These are phyloP conservation scores for Simmondsia chinensis DNA, from an alignment of 148 eudicot species.

Conservation along the genomic window DNA sequence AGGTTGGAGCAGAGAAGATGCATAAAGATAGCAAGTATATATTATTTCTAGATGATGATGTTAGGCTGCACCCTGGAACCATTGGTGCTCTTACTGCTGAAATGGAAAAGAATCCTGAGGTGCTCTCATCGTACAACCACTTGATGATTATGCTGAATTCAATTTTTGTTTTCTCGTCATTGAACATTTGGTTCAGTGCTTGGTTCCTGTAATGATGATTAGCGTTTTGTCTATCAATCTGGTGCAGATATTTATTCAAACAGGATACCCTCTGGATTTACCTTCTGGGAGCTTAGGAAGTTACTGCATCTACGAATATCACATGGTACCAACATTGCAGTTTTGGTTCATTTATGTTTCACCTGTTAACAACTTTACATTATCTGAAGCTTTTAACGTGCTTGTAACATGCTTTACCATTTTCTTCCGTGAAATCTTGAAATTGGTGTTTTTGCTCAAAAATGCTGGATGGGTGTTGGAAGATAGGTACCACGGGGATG, in stretches of 20 bases:
- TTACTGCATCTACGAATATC: conserved; percentile 94
- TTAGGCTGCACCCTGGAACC: conserved; percentile 94
- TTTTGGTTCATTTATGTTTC: no score
- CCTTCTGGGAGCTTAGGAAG: conserved; percentile 99
- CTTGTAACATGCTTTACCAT: no score
- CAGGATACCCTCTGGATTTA: conserved; percentile 96
- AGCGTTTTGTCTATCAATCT: conserved; percentile 1
- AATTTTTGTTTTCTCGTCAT: no score
- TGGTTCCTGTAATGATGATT: not conserved
- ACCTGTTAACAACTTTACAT: no score
- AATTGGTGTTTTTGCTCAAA: no score
- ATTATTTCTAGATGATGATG: conserved; percentile 94
- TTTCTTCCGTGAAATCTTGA: no score
- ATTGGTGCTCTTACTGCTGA: conserved; percentile 94
- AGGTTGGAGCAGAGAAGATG: conserved; percentile 95
- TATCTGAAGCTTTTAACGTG: no score
- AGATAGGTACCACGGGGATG: no score
- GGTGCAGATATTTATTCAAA: conserved; percentile 93
- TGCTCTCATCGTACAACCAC: conserved; percentile 10
- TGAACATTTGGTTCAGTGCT: not conserved
- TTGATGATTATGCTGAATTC: not conserved
- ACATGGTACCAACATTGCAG: conserved; percentile 92
- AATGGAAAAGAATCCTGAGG: conserved; percentile 93
- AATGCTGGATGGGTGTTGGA: no score
- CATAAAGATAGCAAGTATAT: conserved; percentile 94